Base-by-base conservation (phyloP, 2,329 filamentous ascomycete genomes). In the Sporothrix phasma region DNA sequence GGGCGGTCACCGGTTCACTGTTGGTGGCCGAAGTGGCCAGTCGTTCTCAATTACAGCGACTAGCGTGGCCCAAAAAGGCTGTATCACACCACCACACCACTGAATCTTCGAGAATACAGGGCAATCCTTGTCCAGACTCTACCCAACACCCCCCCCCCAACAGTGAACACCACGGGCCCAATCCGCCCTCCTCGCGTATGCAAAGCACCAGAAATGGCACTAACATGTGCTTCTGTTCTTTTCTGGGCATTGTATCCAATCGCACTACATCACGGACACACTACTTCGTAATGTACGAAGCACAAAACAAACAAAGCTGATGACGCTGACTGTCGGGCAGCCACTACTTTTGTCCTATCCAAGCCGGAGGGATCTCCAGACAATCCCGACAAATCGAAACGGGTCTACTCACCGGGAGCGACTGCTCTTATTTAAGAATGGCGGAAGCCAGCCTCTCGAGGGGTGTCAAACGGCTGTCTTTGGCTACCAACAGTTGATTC, bases 241-340 rank as follows among this genome's bases (percentile, higher is more conserved):
- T 41, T 7, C n/a, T 41, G 53, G 49, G 6, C 17, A 1, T 19
- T 31, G 6, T 10, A 11, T 47, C 45, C 8, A 19, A 5, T 54
- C 51, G 24, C n/a, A 54, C 51, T 31, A 54, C 51, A 39, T 54
- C 51, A 22, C 31, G 11, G 19, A 37, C 31, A 37, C 31, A 24
- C 8, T 34, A 37, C n/a, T n/a, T n/a, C n/a, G n/a, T n/a, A n/a
- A n/a, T n/a, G n/a, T n/a, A n/a, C n/a, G n/a, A n/a, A n/a, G n/a
- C 49, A 53, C 29, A 31, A 1, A 60, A 46, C 29, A 60, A 37
- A 47, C 41, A 39, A 61, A 49, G 56, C 37, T 22, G 22, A 49
- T 47, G 59, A 61, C 59, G 59, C 59, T 61, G 59, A 61, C 59
- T 61, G 59, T 45, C 56, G 56, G 24, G 19, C 56, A 58, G 34